Evolutionary conservation across 306 rosid species (phyloP).

Genomic region (Acacia confusa): DNA sequence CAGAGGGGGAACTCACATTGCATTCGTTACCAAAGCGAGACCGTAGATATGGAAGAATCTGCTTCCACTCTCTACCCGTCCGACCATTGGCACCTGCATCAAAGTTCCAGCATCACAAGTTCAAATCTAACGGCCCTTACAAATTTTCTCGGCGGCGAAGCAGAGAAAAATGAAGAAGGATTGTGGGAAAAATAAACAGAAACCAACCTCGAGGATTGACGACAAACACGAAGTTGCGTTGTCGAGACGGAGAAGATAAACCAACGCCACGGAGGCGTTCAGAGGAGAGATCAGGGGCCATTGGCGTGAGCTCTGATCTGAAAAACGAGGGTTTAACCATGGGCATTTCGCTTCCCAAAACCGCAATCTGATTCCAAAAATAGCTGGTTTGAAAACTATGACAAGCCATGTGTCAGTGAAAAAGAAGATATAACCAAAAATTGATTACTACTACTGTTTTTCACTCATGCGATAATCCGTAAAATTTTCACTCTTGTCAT

Average conservation of each 20-base stretch:
- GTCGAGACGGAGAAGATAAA: conserved; percentile 55
- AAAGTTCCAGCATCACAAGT: conserved; percentile 12
- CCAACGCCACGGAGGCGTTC: conserved; percentile 44
- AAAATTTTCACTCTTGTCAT: not conserved
- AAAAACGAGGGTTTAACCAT: conserved; percentile 51
- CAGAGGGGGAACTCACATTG: conserved; percentile 55
- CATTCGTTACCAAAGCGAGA: conserved; percentile 77
- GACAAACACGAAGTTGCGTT: conserved; percentile 79
- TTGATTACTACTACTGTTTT: no score
- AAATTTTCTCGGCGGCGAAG: not conserved
- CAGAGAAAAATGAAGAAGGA: not conserved
- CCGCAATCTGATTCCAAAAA: conserved; percentile 44
- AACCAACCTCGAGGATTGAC: conserved; percentile 80
- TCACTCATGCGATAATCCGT: not conserved
- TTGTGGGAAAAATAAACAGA: not conserved
- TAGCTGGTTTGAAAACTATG: not conserved
- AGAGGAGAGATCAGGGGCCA: conserved; percentile 50
- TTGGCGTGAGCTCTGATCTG: conserved; percentile 63
- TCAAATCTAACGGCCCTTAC: not conserved
- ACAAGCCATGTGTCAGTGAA: conserved; percentile 6
- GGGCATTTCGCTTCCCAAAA: conserved; percentile 46
- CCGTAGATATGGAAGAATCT: conserved; percentile 76
- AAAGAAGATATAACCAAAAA: not conserved
- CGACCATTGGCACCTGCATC: conserved; percentile 91
- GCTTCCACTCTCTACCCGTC: conserved; percentile 87